phyloP scores from a whole-genome alignment of 306 rosid genomes.

The Spatholobus suberectus region DNA sequence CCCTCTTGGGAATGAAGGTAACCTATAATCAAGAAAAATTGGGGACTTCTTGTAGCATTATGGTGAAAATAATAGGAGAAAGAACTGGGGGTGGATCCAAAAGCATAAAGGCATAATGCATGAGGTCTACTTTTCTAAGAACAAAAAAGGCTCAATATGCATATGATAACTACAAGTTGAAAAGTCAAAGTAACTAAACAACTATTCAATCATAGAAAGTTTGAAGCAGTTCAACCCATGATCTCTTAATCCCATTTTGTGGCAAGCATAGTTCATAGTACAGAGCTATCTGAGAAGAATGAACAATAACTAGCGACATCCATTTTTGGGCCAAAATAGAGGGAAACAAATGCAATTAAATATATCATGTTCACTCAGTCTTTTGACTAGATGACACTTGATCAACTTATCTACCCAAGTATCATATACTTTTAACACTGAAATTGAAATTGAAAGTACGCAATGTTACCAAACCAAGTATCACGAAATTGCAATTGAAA shows the following conservation, averaged over 20 bases:
- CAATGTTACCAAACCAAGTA: too few species aligned
- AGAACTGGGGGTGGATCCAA: slow-evolving; percentile 34
- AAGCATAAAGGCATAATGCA: slow-evolving; percentile 39
- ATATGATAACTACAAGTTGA: slow-evolving; percentile 43
- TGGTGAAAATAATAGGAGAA: slow-evolving; percentile 40
- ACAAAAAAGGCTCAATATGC: slow-evolving; percentile 30
- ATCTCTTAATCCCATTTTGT: slow-evolving; percentile 21
- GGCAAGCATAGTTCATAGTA: slow-evolving; percentile 39
- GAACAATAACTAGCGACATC: slow-evolving; percentile 35
- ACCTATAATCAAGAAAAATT: slow-evolving; percentile 30
- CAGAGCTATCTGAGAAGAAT: slow-evolving; percentile 23
- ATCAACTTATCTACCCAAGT: too few species aligned
- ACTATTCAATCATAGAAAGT: slow-evolving; percentile 44
- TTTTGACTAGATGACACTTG: too few species aligned
- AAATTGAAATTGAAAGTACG: too few species aligned
- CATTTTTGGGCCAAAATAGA: slow-evolving; percentile 49
- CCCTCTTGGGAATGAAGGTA: slow-evolving; percentile 43
- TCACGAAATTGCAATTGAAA: too few species aligned
- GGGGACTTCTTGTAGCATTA: slow-evolving; percentile 30
- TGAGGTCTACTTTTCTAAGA: slow-evolving; percentile 34
- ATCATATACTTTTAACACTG: too few species aligned
- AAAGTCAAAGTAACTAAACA: slow-evolving; percentile 45
- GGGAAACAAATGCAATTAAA: too few species aligned
- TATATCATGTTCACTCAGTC: too few species aligned
- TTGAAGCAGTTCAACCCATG: slow-evolving; percentile 35